phyloP scores from a whole-genome alignment of 352 stramenopile genomes.

The Phytophthora cryptogea region DNA sequence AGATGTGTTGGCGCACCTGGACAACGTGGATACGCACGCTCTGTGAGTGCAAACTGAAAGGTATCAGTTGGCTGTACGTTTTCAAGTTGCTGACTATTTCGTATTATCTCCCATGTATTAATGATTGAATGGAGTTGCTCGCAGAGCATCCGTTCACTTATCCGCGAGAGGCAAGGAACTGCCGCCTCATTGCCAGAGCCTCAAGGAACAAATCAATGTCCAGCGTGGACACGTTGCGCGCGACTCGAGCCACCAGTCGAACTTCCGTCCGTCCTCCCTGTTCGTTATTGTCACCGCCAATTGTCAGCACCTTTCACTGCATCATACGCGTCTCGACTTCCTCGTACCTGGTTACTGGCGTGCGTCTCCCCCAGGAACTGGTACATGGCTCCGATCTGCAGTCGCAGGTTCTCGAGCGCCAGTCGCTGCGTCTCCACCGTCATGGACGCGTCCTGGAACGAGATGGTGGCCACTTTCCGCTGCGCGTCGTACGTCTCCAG shows the following conservation, averaged over 20 bases:
- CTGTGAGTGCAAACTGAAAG: too few species aligned
- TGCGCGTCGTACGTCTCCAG: constrained; percentile 71
- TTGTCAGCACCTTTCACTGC: constrained; percentile 2
- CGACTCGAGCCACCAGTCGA: constrained; percentile 68
- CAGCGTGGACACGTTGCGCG: constrained; percentile 78
- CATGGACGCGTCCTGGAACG: constrained; percentile 69
- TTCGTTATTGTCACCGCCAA: background rate
- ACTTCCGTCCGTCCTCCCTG: constrained; percentile 41
- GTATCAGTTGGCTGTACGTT: too few species aligned
- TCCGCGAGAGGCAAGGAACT: constrained; percentile 61
- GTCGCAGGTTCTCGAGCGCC: constrained; percentile 48
- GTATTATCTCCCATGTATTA: background rate
- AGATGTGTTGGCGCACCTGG: too few species aligned
- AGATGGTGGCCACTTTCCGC: constrained; percentile 46
- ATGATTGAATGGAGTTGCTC: constrained; percentile 12
- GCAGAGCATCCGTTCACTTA: constrained; percentile 10
- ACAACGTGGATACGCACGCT: too few species aligned
- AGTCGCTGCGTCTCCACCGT: constrained; percentile 72
- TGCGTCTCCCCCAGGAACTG: constrained; percentile 87
- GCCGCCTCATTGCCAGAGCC: constrained; percentile 64
- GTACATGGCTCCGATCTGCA: constrained; percentile 79
- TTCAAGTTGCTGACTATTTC: too few species aligned
- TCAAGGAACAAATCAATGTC: constrained; percentile 84
- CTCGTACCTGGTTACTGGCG: constrained; percentile 26
- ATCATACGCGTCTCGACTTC: background rate